A percentile compares a stretch with the other conserved stretches of the same genome.
Evolutionary conservation across 768 basidiomycete species (phyloP).

Genomic region (Suillus americanus): DNA sequence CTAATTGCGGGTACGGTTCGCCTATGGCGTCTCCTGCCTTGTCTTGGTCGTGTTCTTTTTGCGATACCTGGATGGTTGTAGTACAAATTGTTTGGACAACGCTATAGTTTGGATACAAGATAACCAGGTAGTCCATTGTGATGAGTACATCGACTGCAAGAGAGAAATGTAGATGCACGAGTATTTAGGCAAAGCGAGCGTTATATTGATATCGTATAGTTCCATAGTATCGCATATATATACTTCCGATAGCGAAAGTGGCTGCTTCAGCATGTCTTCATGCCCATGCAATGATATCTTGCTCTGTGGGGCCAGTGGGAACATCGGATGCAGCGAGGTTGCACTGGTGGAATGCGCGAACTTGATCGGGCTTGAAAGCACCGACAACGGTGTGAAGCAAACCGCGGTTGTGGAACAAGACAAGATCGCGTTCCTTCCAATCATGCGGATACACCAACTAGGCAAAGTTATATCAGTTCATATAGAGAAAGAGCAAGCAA

Average conservation of each 20-base stretch:
- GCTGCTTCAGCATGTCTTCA: constrained; percentile 20
- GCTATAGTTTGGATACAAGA: constrained; percentile 6
- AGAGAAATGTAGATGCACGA: neutral
- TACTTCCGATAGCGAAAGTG: neutral
- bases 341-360: constrained; percentile 55
- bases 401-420: constrained; percentile 74
- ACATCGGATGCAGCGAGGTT: constrained; percentile 54
- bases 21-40: too few species aligned
- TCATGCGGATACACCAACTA: constrained; percentile 87
- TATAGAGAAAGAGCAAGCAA: neutral
- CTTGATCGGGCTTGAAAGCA: constrained; percentile 49
- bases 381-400: constrained; percentile 69
- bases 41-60: constrained; percentile 32
- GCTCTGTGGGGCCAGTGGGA: constrained; percentile 45
- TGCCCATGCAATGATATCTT: constrained; percentile 46
- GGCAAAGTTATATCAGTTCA: neutral
- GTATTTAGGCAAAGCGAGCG: neutral
- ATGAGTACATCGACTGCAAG: constrained; percentile 1
- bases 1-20: constrained; percentile 25
- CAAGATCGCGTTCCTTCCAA: constrained; percentile 69
- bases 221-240: constrained; percentile 1
- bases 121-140: neutral
- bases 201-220: neutral
- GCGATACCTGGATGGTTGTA: constrained; percentile 39
- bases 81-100: constrained; percentile 32